A percentile compares a stretch with the other conserved stretches of the same genome.
Evolutionary conservation across 345 rosid species (phyloP).

Genomic region (Populus alba): DNA sequence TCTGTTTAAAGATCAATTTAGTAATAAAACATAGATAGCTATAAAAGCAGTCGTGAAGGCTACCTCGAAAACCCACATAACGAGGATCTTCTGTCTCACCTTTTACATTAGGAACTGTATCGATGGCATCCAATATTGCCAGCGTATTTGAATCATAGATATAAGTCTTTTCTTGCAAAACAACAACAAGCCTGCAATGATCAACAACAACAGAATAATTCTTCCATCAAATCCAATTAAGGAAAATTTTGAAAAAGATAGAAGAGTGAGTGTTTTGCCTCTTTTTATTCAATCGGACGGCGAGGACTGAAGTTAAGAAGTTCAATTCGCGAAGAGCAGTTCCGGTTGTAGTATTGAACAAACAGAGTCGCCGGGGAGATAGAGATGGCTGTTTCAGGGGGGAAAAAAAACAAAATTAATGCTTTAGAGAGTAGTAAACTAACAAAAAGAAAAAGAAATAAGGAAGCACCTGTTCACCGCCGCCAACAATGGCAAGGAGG

Average conservation of each 20-base stretch:
- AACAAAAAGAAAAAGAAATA: neutral
- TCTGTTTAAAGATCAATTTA: neutral
- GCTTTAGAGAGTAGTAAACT: neutral
- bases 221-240: neutral
- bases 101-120: constrained; percentile 75
- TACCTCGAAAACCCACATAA: neutral
- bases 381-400: constrained; percentile 53
- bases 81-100: constrained; percentile 37
- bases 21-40: neutral
- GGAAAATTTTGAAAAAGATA: neutral
- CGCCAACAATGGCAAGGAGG: constrained; percentile 95
- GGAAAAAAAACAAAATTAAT: neutral
- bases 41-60: neutral
- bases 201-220: neutral
- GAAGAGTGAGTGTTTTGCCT: constrained; percentile 35
- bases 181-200: constrained; percentile 69
- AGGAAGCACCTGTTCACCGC: constrained; percentile 80
- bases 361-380: constrained; percentile 77
- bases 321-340: constrained; percentile 66
- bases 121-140: constrained; percentile 65
- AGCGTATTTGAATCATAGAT: constrained; percentile 71
- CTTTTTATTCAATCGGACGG: constrained; percentile 72
- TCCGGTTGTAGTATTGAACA: constrained; percentile 68
- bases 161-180: constrained; percentile 76
- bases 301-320: constrained; percentile 78